A percentile compares a stretch with the other conserved stretches of the same genome.
Evolutionary conservation across 2,329 filamentous ascomycete genomes (phyloP).

Genomic region (Penicillium psychrosexuale): DNA sequence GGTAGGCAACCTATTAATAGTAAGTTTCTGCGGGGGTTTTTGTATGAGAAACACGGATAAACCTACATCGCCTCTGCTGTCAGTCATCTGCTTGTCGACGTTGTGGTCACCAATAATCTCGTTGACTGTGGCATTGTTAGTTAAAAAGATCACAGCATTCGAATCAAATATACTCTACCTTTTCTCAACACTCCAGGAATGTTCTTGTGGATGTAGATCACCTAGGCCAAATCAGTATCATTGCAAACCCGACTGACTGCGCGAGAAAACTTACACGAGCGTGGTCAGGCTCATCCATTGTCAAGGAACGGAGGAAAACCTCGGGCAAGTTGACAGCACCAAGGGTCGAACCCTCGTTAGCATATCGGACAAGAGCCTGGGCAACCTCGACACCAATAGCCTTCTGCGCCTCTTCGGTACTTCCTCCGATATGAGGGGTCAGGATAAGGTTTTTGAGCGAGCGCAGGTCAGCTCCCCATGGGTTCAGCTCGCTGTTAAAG

Average conservation of each 20-base stretch:
- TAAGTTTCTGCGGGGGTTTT: slow-evolving; percentile 10
- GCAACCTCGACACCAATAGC: slow-evolving; percentile 93
- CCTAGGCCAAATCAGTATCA: slow-evolving; percentile 38
- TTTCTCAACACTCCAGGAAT: slow-evolving; percentile 89
- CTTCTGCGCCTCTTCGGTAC: slow-evolving; percentile 94
- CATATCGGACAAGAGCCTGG: slow-evolving; percentile 84
- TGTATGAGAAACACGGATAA: no score
- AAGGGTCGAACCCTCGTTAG: slow-evolving; percentile 88
- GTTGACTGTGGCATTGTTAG: slow-evolving; percentile 62
- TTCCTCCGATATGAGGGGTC: slow-evolving; percentile 94
- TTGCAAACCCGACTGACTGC: not conserved
- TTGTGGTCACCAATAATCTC: slow-evolving; percentile 93
- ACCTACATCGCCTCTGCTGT: slow-evolving; percentile 81
- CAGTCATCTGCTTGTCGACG: slow-evolving; percentile 97
- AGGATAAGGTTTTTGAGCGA: slow-evolving; percentile 88
- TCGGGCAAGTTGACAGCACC: slow-evolving; percentile 98
- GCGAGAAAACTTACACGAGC: slow-evolving; percentile 60
- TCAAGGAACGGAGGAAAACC: slow-evolving; percentile 83
- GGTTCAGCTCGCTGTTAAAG: slow-evolving; percentile 79
- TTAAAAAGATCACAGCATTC: not conserved
- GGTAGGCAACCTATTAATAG: slow-evolving; percentile 67
- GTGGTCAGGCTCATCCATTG: slow-evolving; percentile 82
- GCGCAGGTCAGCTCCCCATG: slow-evolving; percentile 81
- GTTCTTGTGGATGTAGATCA: slow-evolving; percentile 97
- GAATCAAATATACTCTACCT: slow-evolving; percentile 45